phyloP scores from a whole-genome alignment of 148 eudicot genomes.

The Nepenthes mirabilis region DNA sequence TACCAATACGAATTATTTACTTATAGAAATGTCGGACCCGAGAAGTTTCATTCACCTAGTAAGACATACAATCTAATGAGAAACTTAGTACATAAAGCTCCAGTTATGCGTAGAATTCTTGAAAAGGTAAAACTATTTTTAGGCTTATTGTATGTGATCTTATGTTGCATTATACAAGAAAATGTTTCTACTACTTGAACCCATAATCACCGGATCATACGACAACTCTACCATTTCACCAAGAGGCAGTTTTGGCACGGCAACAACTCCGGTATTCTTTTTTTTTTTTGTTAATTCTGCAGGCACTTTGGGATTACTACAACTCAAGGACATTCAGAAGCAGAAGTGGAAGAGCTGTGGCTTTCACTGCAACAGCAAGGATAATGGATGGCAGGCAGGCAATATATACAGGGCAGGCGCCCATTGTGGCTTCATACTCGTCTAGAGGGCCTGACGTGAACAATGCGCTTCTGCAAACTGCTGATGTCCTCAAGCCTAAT shows the following conservation, averaged over 20 bases:
- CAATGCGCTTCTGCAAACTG: conserved; percentile 49
- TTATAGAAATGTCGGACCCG: too few relatives aligned
- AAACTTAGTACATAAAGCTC: too few relatives aligned
- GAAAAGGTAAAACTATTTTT: too few relatives aligned
- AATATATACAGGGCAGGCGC: conserved; percentile 35
- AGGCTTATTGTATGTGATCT: too few relatives aligned
- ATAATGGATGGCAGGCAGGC: conserved; percentile 57
- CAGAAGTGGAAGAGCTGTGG: conserved; percentile 40
- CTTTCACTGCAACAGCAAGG: conserved; percentile 37
- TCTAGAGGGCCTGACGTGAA: conserved; percentile 65
- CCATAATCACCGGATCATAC: too few relatives aligned
- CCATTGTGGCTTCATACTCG: conserved; percentile 57
- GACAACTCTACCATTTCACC: too few relatives aligned
- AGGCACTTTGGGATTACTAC: conserved; percentile 56
- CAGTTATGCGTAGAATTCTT: too few relatives aligned
- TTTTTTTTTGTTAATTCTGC: not conserved
- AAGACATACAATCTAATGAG: too few relatives aligned
- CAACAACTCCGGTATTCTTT: not conserved
- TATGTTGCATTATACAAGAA: too few relatives aligned
- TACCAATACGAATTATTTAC: too few relatives aligned
- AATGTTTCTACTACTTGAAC: too few relatives aligned
- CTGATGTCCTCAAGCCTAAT: conserved; percentile 58
- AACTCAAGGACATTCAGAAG: conserved; percentile 36
- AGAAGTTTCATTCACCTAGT: too few relatives aligned
- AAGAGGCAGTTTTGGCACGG: not conserved